These are phyloP conservation scores for Cryptococcus jaspeensis DNA, from an alignment of 1,284 basidiomycete genomes.

Conservation along the genomic window DNA sequence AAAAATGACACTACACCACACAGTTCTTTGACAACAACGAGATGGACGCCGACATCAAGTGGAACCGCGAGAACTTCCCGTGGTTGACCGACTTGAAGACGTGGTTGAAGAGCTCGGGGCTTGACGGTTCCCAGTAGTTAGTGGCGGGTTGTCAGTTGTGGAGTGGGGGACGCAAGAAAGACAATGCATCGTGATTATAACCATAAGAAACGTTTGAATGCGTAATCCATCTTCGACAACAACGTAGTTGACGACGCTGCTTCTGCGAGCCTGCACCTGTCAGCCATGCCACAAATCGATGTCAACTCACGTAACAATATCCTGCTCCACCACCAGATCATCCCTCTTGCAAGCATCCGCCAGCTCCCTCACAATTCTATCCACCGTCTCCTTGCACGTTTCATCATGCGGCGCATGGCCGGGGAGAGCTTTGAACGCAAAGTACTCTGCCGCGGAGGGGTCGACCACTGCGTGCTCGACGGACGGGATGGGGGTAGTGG, in stretches of 20 bases:
- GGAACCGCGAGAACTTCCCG: conserved; percentile 8
- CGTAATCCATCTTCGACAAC: conserved; percentile 86
- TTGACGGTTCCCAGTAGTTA: not conserved
- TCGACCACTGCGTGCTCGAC: conserved; percentile 21
- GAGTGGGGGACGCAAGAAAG: not conserved
- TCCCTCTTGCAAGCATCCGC: conserved; percentile 64
- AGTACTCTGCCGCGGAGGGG: conserved; percentile 37
- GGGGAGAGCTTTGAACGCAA: conserved; percentile 55
- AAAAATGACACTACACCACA: not conserved
- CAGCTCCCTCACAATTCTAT: conserved; percentile 70
- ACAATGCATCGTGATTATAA: conserved; percentile 45
- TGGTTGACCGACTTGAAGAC: conserved; percentile 4
- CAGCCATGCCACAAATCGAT: conserved; percentile 3
- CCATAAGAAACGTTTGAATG: conserved; percentile 82
- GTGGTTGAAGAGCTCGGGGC: conserved; percentile 7
- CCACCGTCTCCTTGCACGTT: conserved; percentile 73
- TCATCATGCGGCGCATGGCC: conserved; percentile 61
- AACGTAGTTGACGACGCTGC: conserved; percentile 77
- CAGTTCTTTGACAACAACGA: conserved; percentile 13
- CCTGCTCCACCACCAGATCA: conserved; percentile 63
- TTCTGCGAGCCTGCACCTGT: conserved; percentile 63
- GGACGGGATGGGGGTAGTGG: conserved; percentile 12
- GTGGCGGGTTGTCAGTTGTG: not conserved
- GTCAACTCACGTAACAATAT: conserved; percentile 70
- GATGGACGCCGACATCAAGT: conserved; percentile 9